A percentile compares a stretch with the other conserved stretches of the same genome.
phyloP scores from a whole-genome alignment of 176 grass and related monocot genomes.

The Panicum miliaceum region DNA sequence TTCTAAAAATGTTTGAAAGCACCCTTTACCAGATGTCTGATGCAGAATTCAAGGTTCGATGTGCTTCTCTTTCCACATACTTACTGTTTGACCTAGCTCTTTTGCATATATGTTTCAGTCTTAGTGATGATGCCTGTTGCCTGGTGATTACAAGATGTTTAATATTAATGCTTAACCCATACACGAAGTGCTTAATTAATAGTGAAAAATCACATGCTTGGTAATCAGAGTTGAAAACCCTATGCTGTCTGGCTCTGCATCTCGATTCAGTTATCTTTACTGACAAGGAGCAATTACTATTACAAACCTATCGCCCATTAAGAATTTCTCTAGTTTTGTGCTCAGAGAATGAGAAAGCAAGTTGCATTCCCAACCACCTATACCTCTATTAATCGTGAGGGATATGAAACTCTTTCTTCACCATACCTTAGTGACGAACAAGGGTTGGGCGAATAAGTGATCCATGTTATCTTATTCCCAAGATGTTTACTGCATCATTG shows the following conservation, averaged over 20 bases:
- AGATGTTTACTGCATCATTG: not conserved
- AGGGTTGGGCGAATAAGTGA: not conserved
- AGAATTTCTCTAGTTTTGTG: not conserved
- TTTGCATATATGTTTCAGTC: not conserved
- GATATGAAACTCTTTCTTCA: not conserved
- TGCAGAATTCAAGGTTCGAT: conserved; percentile 83
- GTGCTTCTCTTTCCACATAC: conserved; percentile 5
- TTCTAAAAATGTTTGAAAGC: conserved; percentile 77
- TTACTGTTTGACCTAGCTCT: not conserved
- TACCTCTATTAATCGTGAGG: not conserved
- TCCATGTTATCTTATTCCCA: not conserved
- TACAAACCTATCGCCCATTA: not conserved
- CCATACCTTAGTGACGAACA: not conserved
- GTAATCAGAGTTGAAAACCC: not conserved
- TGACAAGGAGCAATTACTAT: not conserved
- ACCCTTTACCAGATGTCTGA: conserved; percentile 77
- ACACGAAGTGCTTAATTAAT: not conserved
- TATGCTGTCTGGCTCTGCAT: not conserved
- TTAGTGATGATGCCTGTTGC: not conserved
- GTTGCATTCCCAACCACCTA: not conserved
- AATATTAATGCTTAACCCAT: not conserved
- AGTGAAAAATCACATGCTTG: not conserved
- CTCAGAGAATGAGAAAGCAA: not conserved
- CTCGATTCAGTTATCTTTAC: not conserved
- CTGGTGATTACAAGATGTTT: not conserved